Conservation (phyloP, 2,329 filamentous ascomycete species). For the Didymellaceae sp. region DNA sequence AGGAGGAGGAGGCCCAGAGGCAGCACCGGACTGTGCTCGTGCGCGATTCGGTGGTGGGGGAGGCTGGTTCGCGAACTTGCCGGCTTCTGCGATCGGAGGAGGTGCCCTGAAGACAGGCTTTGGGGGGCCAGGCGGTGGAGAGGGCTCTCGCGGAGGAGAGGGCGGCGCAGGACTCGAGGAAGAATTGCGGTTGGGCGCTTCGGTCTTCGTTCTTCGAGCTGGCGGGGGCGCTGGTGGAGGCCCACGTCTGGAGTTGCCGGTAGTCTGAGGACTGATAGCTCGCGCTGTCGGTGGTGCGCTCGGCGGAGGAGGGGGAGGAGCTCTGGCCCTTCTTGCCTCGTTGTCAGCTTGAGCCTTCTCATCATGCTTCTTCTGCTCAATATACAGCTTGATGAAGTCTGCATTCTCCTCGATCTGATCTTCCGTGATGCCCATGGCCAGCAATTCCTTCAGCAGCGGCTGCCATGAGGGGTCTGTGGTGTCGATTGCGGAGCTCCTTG, state of each 20-base stretch:
- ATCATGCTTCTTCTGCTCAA: conserved; percentile 67
- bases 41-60: conserved; percentile 55
- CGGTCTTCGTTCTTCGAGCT: conserved; percentile 53
- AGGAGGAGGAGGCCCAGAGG: conserved; percentile 68
- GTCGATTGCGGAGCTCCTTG: conserved; percentile 60
- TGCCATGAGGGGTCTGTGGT: conserved; percentile 68
- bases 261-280: conserved; percentile 66
- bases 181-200: conserved; percentile 51
- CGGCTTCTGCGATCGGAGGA: conserved; percentile 86
- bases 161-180: conserved; percentile 65
- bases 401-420: conserved; percentile 71
- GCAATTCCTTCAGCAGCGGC: conserved; percentile 65
- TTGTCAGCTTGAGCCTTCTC: conserved; percentile 54
- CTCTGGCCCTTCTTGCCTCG: conserved; percentile 58
- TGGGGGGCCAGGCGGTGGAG: conserved; percentile 66
- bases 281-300: conserved; percentile 49
- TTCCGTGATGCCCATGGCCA: conserved; percentile 71
- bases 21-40: conserved; percentile 57
- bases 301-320: conserved; percentile 69
- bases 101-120: conserved; percentile 80
- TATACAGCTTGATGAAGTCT: conserved; percentile 72
- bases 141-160: conserved; percentile 72
- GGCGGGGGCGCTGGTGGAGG: conserved; percentile 67
- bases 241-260: conserved; percentile 66
- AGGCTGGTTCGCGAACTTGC: conserved; percentile 73